Percentiles rank a stretch among this genome's conserved stretches.
Evolutionary conservation across 2,329 filamentous ascomycete genomes (phyloP).

Genomic region (Alternaria dauci): DNA sequence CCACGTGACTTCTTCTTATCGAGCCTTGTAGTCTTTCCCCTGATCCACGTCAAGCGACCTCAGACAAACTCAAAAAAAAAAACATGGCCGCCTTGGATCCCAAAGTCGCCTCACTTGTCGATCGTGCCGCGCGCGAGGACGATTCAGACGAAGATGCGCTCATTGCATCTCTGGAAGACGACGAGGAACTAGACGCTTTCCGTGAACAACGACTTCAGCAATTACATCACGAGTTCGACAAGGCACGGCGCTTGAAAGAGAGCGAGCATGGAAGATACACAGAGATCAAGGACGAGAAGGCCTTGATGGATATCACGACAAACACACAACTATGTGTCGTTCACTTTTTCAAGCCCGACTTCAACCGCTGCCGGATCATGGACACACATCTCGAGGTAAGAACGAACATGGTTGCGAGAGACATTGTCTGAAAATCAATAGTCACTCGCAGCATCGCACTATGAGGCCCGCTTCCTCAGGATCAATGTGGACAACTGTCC

Average conservation of each 20-base stretch:
- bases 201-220: conserved; percentile 66
- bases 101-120: conserved; percentile 61
- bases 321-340: conserved; percentile 65
- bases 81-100: conserved; percentile 59
- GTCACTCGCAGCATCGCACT: conserved; percentile 64
- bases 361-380: conserved; percentile 69
- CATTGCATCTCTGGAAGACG: conserved; percentile 66
- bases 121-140: conserved; percentile 50
- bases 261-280: conserved; percentile 62
- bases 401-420: neutral
- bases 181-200: conserved; percentile 62
- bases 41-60: conserved; percentile 29
- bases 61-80: conserved; percentile 19
- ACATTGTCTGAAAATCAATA: conserved; percentile 24
- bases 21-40: conserved; percentile 18
- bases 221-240: conserved; percentile 63
- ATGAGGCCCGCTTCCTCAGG: conserved; percentile 65
- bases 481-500: conserved; percentile 69
- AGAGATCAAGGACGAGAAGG: conserved; percentile 66
- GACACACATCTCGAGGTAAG: conserved; percentile 63
- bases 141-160: conserved; percentile 67
- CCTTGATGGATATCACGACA: conserved; percentile 68
- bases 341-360: conserved; percentile 71
- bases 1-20: conserved; percentile 29
- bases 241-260: conserved; percentile 61